Evolutionary conservation across 306 rosid species (phyloP).

Genomic region (Cicer yamashitae): DNA sequence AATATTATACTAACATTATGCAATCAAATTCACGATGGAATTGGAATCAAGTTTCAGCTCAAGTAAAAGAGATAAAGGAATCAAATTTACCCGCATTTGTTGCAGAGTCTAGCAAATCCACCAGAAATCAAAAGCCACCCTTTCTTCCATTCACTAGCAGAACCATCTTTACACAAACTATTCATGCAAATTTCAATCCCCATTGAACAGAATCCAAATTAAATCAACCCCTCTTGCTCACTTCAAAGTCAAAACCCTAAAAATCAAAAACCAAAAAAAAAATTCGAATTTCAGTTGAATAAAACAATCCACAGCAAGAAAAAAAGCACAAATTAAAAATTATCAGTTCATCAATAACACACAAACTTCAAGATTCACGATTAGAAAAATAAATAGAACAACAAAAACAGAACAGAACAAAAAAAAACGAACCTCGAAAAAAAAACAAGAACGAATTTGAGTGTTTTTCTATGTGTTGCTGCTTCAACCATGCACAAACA

Average conservation of each 20-base stretch:
- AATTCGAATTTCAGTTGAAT: background rate
- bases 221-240: background rate
- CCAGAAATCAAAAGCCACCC: constrained; percentile 87
- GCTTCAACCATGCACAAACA: background rate
- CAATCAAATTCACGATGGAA: constrained; percentile 36
- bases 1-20: background rate
- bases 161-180: constrained; percentile 43
- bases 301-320: background rate
- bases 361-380: constrained; percentile 29
- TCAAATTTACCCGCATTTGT: constrained; percentile 76
- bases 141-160: constrained; percentile 65
- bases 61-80: background rate
- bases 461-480: constrained; percentile 17
- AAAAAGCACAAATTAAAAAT: background rate
- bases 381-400: background rate
- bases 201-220: constrained; percentile 16
- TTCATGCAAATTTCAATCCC: constrained; percentile 56
- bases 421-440: background rate
- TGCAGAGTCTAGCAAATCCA: constrained; percentile 83
- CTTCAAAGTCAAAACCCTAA: constrained; percentile 63
- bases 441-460: background rate
- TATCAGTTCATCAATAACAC: background rate
- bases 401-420: constrained; percentile 28
- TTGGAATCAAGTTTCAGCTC: constrained; percentile 7
- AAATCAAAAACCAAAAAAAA: constrained; percentile 20